Percentiles rank a stretch among this genome's conserved stretches.
Conservation (phyloP, 2,329 filamentous ascomycete genomes). For the Pseudogymnoascus sp. region DNA sequence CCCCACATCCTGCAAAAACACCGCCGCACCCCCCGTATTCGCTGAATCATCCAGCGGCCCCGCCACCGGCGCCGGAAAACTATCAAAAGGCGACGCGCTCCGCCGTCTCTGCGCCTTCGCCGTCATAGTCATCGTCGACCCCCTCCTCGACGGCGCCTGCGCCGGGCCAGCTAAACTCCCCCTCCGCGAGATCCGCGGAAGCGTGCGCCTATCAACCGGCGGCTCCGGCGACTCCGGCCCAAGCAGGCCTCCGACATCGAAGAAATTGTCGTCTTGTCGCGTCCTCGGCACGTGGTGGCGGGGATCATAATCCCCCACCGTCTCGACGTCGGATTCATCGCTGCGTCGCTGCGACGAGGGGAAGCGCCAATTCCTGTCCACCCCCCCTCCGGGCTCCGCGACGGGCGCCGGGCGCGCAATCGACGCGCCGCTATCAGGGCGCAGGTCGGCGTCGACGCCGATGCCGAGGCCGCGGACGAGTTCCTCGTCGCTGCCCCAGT, state of each 20-base stretch:
- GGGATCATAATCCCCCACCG: constrained; percentile 13
- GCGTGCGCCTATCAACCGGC: constrained; percentile 38
- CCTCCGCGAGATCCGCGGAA: constrained; percentile 51
- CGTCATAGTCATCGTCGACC: not conserved
- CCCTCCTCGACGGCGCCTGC: not conserved
- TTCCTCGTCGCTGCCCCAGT: constrained; percentile 88
- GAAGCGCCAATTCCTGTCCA: constrained; percentile 24
- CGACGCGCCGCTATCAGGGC: constrained; percentile 25
- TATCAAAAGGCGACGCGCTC: not conserved
- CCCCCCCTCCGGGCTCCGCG: constrained; percentile 15
- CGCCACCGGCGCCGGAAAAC: not conserved
- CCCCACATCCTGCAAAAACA: constrained; percentile 35
- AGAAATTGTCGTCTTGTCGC: constrained; percentile 63
- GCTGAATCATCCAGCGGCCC: constrained; percentile 15
- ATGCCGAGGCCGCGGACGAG: constrained; percentile 74
- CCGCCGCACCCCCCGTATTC: constrained; percentile 23
- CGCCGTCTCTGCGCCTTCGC: not conserved
- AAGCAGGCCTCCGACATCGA: constrained; percentile 73
- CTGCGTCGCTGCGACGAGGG: constrained; percentile 27
- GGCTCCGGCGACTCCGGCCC: constrained; percentile 36
- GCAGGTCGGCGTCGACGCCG: constrained; percentile 47
- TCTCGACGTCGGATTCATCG: constrained; percentile 36
- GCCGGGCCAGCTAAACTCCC: constrained; percentile 43
- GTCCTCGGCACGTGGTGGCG: constrained; percentile 24
- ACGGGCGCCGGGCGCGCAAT: constrained; percentile 26